Base-by-base conservation (phyloP, 2,329 filamentous ascomycete genomes). In the Aspergillus costaricaensis region DNA sequence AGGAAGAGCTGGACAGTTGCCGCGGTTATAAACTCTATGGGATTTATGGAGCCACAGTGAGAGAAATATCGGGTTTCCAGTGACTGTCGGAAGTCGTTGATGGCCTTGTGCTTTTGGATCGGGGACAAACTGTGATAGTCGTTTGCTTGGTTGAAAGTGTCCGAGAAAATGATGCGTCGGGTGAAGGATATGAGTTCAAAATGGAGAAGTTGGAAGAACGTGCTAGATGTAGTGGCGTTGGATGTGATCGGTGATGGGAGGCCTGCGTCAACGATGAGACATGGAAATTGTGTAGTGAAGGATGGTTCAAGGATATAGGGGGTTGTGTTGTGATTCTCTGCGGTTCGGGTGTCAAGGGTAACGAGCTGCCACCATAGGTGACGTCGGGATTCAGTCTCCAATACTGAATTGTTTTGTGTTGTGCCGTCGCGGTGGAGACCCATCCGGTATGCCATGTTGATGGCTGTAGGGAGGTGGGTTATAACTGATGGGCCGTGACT, bases 291-390 rank as follows among this genome's bases (percentile, higher is more conserved):
- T 0, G 62, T 65, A 25, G 62, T 57, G 51, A 63, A 64, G 2
- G 57, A 44, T 2, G 59, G 58, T 23, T 65, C 61, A 2, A 55
- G 32, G 23, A 68, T 66, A 10, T 43, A 52, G 2, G 63, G 66
- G 1, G 56, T 51, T 1, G 57, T 58, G 2, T 48, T 55, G 17
- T 60, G 43, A 23, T 65, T 60, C 17, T 70, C 64, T 0, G 67
- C 62, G 7, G 55, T 61, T 4, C 59, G 64, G 10, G 63, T 43
- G 32, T 70, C 68, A 8, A 70, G 47, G 3, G 59, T 62, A 14
- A 56, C 67, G 2, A 70, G 60, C n/a, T 70, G 65, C 68, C 68
- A 69, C 68, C 68, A 70, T 14, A 70, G 58, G n/a, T 66, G 63
- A 25, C 65, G 63, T 2, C 61, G 65, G 47, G 67, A 64, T 57